A percentile compares a stretch with the other conserved stretches of the same genome.
Conservation (phyloP, 306 rosid species). For the Begonia loranthoides region DNA sequence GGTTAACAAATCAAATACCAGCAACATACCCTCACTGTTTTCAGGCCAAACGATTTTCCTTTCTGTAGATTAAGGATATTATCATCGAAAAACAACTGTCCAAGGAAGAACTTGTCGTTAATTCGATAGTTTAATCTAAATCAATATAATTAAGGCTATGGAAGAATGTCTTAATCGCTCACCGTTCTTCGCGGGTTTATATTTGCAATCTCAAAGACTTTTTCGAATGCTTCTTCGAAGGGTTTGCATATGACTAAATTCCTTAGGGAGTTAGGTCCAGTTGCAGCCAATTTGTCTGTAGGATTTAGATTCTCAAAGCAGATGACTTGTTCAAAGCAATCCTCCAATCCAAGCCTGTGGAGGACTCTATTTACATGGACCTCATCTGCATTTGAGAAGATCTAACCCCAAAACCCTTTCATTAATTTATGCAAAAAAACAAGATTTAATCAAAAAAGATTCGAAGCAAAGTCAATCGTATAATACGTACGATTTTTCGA, state of each 20-base stretch:
- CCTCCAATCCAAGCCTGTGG: constrained; percentile 67
- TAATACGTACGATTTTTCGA: constrained; percentile 57
- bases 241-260: constrained; percentile 79
- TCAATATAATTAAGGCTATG: constrained; percentile 1
- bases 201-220: constrained; percentile 45
- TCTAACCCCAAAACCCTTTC: constrained; percentile 19
- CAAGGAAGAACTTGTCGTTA: not conserved
- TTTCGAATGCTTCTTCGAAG: constrained; percentile 45
- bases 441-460: no score
- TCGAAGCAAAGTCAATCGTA: no score
- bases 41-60: constrained; percentile 51
- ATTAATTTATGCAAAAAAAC: no score
- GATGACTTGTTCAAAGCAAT: constrained; percentile 64
- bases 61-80: constrained; percentile 47
- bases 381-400: constrained; percentile 57
- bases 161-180: constrained; percentile 12
- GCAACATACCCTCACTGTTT: constrained; percentile 52
- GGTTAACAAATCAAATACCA: not conserved
- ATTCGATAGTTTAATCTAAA: not conserved
- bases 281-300: constrained; percentile 4
- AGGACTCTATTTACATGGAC: constrained; percentile 50
- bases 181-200: constrained; percentile 69
- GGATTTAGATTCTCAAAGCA: constrained; percentile 80
- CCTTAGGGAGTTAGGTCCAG: constrained; percentile 21
- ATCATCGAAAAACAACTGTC: constrained; percentile 79